Evolutionary conservation across 345 rosid species (phyloP).

Genomic region (Geranium rotundifolium): DNA sequence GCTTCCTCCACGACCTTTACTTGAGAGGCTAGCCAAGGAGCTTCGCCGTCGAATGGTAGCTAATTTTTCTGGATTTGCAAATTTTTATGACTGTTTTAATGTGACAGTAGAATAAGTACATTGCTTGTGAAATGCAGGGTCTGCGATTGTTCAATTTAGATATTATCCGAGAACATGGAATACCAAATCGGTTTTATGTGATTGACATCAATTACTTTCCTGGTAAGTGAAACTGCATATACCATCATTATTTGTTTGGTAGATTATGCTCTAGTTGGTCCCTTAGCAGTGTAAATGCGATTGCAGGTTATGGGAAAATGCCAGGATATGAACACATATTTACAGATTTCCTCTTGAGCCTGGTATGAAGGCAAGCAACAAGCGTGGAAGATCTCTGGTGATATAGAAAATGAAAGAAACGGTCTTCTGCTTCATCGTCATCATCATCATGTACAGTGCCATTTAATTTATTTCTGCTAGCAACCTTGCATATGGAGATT

Average conservation of each 20-base stretch:
- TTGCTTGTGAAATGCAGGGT: constrained; percentile 29
- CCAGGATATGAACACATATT: constrained; percentile 71
- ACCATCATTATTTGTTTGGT: no score
- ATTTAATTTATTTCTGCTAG: no score
- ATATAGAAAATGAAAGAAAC: no score
- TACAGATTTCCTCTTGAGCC: constrained; percentile 62
- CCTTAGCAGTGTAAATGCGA: neutral
- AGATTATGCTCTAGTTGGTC: no score
- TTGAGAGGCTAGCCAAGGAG: constrained; percentile 69
- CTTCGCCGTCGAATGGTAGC: constrained; percentile 56
- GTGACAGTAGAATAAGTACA: no score
- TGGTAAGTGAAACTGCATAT: constrained; percentile 24
- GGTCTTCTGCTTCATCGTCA: no score
- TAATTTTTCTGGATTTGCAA: neutral
- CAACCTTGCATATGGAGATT: no score
- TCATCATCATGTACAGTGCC: no score
- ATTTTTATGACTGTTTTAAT: neutral
- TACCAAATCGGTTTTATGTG: constrained; percentile 53
- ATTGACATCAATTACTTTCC: constrained; percentile 84
- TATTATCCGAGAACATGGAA: constrained; percentile 67
- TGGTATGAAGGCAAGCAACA: constrained; percentile 21
- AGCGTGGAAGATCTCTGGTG: neutral
- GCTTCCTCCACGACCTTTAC: constrained; percentile 67
- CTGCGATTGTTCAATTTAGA: constrained; percentile 71
- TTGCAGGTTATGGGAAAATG: constrained; percentile 77